phyloP scores from a whole-genome alignment of 805 yeast genomes.

The Priceomyces medius region DNA sequence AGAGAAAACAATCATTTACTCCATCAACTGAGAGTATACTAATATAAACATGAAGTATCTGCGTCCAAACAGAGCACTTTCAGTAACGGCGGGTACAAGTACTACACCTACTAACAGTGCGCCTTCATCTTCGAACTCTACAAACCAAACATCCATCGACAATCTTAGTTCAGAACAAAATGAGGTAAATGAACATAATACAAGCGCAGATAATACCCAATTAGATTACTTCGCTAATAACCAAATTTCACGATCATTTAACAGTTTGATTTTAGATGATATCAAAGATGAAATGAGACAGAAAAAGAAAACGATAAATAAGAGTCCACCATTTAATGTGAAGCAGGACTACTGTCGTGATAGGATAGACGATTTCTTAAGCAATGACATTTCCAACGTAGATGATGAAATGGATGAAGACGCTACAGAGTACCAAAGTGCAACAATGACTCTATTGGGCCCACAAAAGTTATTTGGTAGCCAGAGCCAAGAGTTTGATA shows the following conservation, averaged over 20 bases:
- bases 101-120: constrained; percentile 9
- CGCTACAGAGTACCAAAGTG: constrained; percentile 7
- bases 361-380: constrained; percentile 22
- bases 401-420: constrained; percentile 14
- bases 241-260: constrained; percentile 42
- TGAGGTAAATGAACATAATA: not conserved
- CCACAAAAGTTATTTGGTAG: constrained; percentile 4
- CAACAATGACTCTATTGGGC: constrained; percentile 3
- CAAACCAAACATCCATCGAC: constrained; percentile 9
- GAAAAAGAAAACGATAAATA: constrained; percentile 25
- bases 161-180: not conserved
- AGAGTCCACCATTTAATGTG: constrained; percentile 43
- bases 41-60: constrained; percentile 14
- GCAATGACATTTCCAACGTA: constrained; percentile 11
- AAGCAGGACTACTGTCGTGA: constrained; percentile 26
- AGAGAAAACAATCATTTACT: not conserved
- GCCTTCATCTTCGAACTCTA: constrained; percentile 7
- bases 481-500: constrained; percentile 4
- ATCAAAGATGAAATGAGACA: constrained; percentile 20
- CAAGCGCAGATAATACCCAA: constrained; percentile 5
- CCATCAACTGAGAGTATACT: not conserved
- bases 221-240: constrained; percentile 38
- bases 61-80: constrained; percentile 22
- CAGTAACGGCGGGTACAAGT: constrained; percentile 19
- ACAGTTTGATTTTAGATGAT: constrained; percentile 42